Conservation (phyloP, 2,329 filamentous ascomycete species). For the Daldinia sp. region DNA sequence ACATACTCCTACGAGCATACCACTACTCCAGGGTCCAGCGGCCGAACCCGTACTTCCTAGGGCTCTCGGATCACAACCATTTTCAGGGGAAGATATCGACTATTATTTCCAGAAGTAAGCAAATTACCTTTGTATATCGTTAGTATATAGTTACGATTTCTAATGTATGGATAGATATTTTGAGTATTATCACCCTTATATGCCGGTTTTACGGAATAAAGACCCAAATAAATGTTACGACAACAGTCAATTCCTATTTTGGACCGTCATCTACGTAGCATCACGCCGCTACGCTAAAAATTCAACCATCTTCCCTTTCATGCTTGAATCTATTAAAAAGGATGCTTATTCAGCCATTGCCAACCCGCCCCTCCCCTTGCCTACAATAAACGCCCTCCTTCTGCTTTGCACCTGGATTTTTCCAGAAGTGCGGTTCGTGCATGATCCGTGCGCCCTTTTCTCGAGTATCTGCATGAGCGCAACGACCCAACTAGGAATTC, state of each 20-base stretch:
- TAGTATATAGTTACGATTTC: not conserved
- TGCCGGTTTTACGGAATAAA: conserved; percentile 59
- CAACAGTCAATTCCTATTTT: conserved; percentile 59
- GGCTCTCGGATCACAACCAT: conserved; percentile 56
- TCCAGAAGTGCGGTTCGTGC: conserved; percentile 59
- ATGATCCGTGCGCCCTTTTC: conserved; percentile 59
- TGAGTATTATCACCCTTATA: conserved; percentile 60
- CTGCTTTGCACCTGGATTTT: conserved; percentile 61
- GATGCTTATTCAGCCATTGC: conserved; percentile 57
- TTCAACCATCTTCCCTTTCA: conserved; percentile 52
- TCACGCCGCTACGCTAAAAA: conserved; percentile 59
- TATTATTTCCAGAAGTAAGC: conserved; percentile 63
- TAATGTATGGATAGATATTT: conserved; percentile 54
- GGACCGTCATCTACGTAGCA: conserved; percentile 61
- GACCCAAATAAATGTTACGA: conserved; percentile 62
- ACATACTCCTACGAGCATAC: conserved; percentile 44
- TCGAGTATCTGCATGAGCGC: conserved; percentile 58
- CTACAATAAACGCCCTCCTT: conserved; percentile 61
- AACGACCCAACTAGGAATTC: conserved; percentile 58
- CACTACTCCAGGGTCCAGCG: conserved; percentile 23
- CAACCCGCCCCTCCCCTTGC: conserved; percentile 54
- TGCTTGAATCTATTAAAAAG: conserved; percentile 56
- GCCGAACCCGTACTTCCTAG: conserved; percentile 49
- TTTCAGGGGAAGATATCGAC: conserved; percentile 62
- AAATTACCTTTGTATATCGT: not conserved